Base-by-base conservation (phyloP, 768 basidiomycete species). In the Boletus bicolor region DNA sequence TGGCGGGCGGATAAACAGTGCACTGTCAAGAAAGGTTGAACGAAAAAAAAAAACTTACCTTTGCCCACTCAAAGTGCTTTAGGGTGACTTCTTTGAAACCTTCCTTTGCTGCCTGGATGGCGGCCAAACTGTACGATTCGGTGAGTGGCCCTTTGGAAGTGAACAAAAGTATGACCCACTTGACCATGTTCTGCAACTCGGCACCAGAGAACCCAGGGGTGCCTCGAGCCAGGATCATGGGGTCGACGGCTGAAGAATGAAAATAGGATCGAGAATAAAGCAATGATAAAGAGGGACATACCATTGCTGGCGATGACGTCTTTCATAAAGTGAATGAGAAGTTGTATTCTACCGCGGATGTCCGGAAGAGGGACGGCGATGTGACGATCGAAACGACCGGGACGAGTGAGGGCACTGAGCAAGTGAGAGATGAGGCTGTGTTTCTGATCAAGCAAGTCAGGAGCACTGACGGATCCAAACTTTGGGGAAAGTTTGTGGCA, bases 51-150 rank as follows among this genome's bases (percentile, higher is more conserved):
- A n/a, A 53, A 66, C 30, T 49, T 56, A 90, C 93, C 79, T 92
- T 97, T 12, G 97, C 97, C 97, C 97, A 99, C 76, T 98, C 96
- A 68, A 98, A 91, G 70, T 99, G 94, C 59, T 79, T 84, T 56
- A 90, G 71, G 24, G 73, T 74, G 7, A 99, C 93, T 57, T 83
- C 79, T 46, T 76, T 79, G 42, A 83, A 87, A 8, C 81, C 84
- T 62, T 98, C 91, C 65, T 91, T 86, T 12, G 93, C 86, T 10
- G 97, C 97, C 70, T 96, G 91, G 51, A 98, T 91, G 4, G 97
- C 97, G 14, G 97, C 97, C 78, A 91, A 83, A 64, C 86, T 86
- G 53, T 30, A 39, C 53, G 39, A 34, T 35, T 8, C 10, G 19
- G 44, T 64, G 19, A 65, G 49, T 15, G 4, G 4, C 12, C 10